Percentiles rank a stretch among this genome's conserved stretches.
phyloP scores from a whole-genome alignment of 805 yeast species.

The Saturnispora dispora region DNA sequence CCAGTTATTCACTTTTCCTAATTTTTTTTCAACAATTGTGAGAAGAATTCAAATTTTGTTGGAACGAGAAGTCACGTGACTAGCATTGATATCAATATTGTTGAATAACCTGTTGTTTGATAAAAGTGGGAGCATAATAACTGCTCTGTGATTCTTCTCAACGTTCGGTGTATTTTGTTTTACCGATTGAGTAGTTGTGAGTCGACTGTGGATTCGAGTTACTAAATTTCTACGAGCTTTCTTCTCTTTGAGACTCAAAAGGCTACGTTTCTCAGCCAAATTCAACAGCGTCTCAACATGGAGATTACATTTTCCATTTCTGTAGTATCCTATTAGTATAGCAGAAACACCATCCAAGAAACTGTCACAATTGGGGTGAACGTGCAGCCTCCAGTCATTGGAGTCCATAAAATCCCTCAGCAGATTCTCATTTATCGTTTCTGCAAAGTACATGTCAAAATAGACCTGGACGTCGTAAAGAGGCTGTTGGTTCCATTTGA shows the following conservation, averaged over 20 bases:
- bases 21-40: background rate
- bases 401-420: slow-evolving; percentile 3
- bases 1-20: background rate
- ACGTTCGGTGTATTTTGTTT: background rate
- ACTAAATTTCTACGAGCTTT: background rate
- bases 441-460: slow-evolving; percentile 1
- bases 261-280: background rate
- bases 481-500: slow-evolving; percentile 2
- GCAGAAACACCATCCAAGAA: background rate
- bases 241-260: background rate
- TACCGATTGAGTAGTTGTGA: background rate
- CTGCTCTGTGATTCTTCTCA: background rate
- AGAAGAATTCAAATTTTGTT: background rate
- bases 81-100: background rate
- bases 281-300: background rate
- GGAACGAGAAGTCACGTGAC: background rate
- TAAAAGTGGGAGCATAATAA: background rate
- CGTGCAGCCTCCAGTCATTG: background rate
- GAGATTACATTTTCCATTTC: background rate
- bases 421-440: background rate
- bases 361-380: background rate
- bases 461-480: background rate
- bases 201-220: background rate
- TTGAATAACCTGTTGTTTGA: background rate
- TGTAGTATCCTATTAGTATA: background rate